These are phyloP conservation scores for Xylaria flabelliformis DNA, from an alignment of 495 filamentous ascomycete genomes.

Conservation along the genomic window DNA sequence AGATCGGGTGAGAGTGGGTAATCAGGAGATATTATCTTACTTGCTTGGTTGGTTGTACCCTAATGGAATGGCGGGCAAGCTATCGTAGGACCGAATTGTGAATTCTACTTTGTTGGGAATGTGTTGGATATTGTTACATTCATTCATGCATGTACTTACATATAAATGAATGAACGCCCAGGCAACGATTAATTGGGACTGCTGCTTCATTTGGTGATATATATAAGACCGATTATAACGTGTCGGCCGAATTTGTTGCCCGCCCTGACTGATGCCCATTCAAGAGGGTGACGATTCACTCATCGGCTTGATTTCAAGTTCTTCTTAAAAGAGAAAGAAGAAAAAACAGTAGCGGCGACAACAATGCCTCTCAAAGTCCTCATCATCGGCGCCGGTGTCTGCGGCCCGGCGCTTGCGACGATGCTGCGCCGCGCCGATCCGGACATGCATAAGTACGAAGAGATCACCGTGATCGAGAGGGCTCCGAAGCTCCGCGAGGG, in stretches of 20 bases:
- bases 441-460: conserved; percentile 35
- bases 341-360: no score
- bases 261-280: no score
- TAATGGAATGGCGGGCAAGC: neutral
- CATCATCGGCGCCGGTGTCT: conserved; percentile 89
- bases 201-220: neutral
- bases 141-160: no score
- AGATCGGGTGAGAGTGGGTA: neutral
- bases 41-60: no score
- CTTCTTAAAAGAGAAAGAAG: no score
- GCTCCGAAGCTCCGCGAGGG: conserved; percentile 52
- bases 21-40: neutral
- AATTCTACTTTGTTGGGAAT: neutral
- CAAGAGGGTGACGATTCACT: no score
- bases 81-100: neutral
- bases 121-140: neutral
- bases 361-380: conserved; percentile 65
- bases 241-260: neutral
- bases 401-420: conserved; percentile 76
- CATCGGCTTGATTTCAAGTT: no score
- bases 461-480: conserved; percentile 59
- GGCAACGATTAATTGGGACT: neutral
- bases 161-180: neutral
- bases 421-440: conserved; percentile 47
- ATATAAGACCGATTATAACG: neutral